Evolutionary conservation across 306 rosid genomes (phyloP), one percentile per base, ranked within the genome.

Genomic region (Hippophae gyantsensis): DNA sequence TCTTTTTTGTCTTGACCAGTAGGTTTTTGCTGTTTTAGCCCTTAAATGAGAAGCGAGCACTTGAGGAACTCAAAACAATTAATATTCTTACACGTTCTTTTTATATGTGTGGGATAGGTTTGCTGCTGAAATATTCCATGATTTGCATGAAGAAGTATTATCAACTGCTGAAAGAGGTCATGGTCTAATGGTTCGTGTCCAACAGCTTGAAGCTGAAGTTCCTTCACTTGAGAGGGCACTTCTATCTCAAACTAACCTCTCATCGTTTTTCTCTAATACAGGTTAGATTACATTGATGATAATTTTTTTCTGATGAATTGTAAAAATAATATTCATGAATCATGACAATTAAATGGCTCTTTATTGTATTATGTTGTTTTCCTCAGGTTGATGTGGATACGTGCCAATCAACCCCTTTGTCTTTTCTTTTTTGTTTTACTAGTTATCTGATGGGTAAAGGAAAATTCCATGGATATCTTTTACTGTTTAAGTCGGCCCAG

Each of bases 41-140:
- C 40, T 25, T 32, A 11, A 42, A 10, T 45, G 13, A 8, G 10
- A 26, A 11, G n/a, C 11, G 6, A 56, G 25, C 14, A 11, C 5
- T 42, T 13, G 26, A 54, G 54, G 54, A 18, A 18, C 23, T 18
- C 23, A 18, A 18, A 7, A 8, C 54, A 8, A 32, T 42, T 23
- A 52, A 57, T 52, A 10, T 56, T 9, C 23, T 27, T 64, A 52
- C 48, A 48, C 48, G 38, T 32, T 32, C 6, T 25, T n/a, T 65
- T 67, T 44, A 14, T 54, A 48, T 42, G 59, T 58, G 45, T 60
- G 60, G 23, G 12, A 26, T 54, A 93, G 99, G 73, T 89, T 93
- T 84, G 99, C 99, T 47, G 95, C 97, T 9, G 94, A 93, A 83
- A 69, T 89, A 81, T 93, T 93, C 70, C 99, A 86, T 58, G 86